Percentiles rank a stretch among this genome's conserved stretches.
These are phyloP conservation scores for Aspergillus diversus DNA, from an alignment of 495 filamentous ascomycete species.

Conservation along the genomic window DNA sequence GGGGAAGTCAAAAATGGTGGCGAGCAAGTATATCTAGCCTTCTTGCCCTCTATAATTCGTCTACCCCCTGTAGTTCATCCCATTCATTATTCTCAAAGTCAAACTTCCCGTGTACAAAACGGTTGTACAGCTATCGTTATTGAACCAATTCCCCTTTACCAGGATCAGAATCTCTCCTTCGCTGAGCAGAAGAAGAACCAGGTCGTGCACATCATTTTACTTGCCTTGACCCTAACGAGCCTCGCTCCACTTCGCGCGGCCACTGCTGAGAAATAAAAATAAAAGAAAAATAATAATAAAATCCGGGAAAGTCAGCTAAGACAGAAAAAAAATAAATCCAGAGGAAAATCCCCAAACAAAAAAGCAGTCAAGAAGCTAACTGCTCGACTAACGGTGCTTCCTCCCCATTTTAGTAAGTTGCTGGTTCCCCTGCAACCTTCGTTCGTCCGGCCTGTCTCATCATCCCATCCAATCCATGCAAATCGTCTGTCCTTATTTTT, in stretches of 20 bases:
- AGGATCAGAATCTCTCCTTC: too few species aligned
- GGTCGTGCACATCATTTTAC: constrained; percentile 21
- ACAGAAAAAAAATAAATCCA: constrained; percentile 11
- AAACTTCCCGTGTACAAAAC: too few species aligned
- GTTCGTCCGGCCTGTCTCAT: constrained; percentile 25
- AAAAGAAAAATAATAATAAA: constrained; percentile 10
- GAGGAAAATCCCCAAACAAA: not conserved
- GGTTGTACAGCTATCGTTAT: not conserved
- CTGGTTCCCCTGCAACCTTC: constrained; percentile 25
- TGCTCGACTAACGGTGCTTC: constrained; percentile 28
- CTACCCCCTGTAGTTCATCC: not conserved
- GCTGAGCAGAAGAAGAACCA: too few species aligned
- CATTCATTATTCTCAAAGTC: not conserved
- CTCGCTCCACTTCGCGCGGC: constrained; percentile 19
- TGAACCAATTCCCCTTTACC: too few species aligned
- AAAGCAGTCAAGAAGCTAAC: constrained; percentile 13
- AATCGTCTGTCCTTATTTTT: constrained; percentile 13
- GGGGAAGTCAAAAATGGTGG: not conserved
- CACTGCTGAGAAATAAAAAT: constrained; percentile 16
- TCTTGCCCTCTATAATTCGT: not conserved
- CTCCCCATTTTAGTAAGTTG: constrained; percentile 30
- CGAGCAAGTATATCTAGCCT: constrained; percentile 5
- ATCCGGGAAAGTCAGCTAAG: constrained; percentile 15
- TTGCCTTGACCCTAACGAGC: constrained; percentile 10
- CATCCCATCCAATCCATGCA: constrained; percentile 20